Base-by-base conservation (phyloP, 257 asterid genomes). In the Salvia miltiorrhiza region DNA sequence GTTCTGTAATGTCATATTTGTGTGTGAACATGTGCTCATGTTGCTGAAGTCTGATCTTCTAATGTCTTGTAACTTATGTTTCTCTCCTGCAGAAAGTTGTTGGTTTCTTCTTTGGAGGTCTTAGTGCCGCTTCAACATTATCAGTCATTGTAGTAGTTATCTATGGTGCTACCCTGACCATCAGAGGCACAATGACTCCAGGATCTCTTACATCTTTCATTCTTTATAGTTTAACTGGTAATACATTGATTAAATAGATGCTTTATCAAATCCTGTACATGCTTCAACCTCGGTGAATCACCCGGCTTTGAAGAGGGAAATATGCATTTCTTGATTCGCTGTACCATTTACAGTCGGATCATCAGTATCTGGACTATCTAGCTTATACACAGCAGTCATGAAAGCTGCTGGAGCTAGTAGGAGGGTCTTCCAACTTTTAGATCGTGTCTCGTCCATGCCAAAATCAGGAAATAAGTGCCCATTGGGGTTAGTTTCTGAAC, bases 321-420 rank as follows among this genome's bases (percentile, higher is more conserved):
- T 3, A 57, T 24, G 61, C 58, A 67, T 43, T 55, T 78, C 50
- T 30, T 66, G 44, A 70, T 75, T 67, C 40, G 4, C 19, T 43
- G 6, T 55, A 14, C 32, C 44, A 48, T 73, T 66, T 77, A 84
- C 88, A 91, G 96, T 91, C 76, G 97, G 97, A 58, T 75, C 93
- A 7, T 85, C 95, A 7, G 72, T 86, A 80, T 85, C 97, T 45
- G 81, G 85, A 48, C 67, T 90, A 54, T 90, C 96, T 9, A 85
- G 92, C 59, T 70, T 86, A 67, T 88, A 90, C 72, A 88, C 96
- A 17, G 78, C 73, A 16, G 82, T 90, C 58, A 90, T 90, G 97
- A 90, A 88, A 86, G 96, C 97, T 57, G 97, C 97, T 54, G 96
- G 97, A 73, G 96, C 97, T 43, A 90, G 96, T 77, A 85, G 95